Base-by-base conservation (phyloP, 1,139 yeast genomes). In the Zygosaccharomyces pseudobailii region DNA sequence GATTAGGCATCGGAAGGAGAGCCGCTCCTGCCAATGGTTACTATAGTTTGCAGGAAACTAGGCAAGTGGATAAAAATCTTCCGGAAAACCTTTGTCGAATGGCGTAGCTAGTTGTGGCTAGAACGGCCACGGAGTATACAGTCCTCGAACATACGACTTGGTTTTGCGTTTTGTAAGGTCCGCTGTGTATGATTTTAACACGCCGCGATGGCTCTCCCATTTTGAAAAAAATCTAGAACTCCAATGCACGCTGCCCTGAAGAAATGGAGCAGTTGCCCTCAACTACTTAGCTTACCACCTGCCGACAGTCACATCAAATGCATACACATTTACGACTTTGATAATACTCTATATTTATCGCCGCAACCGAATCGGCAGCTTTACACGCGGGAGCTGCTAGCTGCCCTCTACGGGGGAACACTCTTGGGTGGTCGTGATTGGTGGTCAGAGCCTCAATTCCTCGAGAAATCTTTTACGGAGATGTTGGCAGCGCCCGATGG, bases 241-340 rank as follows among this genome's bases (percentile, higher is more conserved):
- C 2, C 17, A 13, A 30, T 30, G 33, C 51, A 48, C 30, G 33
- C 22, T 17, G 42, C 51, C 37, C 45, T 48, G 13, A 33, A 10
- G 24, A 50, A 54, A 40, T 62, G 66, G 67, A 60, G 46, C 36
- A 61, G 67, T 39, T 53, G 61, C 41, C 50, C 51, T 2, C 46
- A 43, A 7, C 51, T 49, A 17, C 38, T 60, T 27, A 44, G 46
- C 19, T 34, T 54, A 13, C 62, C 63, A 4, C 30, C 40, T 6
- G 36, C 39, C 20, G 45, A 20, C 25, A 24, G 36, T 1, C 47
- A 40, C 5, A 57, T 69, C 17, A 59, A 47, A 32, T 61, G 58
- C 32, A 55, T 75, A 4, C 75, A 73, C 53, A 59, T 75, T 13
- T 75, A 72, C 54, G 79, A 75, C 52, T 75, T 75, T 50, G 80